Base-by-base conservation (phyloP, 1,139 yeast genomes). In the Nakaseomyces kungkrabaensis region DNA sequence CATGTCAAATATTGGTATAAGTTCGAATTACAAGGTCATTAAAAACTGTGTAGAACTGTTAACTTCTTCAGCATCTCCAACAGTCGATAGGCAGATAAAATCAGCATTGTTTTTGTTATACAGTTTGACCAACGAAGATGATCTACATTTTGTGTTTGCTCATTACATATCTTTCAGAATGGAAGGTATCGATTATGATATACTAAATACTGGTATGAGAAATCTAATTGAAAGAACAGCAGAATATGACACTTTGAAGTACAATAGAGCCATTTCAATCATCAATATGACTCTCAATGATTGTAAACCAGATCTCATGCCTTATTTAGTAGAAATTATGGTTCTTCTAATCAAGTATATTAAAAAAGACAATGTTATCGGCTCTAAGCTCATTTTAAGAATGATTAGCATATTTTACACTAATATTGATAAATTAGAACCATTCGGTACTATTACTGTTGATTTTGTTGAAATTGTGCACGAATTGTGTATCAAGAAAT, bases 401-500 rank as follows among this genome's bases (percentile, higher is more conserved):
- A 62, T 68, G 0, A 29, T 68, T 1, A 64, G 69, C 4, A 53
- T 51, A 7, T 41, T 67, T 7, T 57, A 60, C 13, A 52, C 64
- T 1, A 50, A 55, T 37, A 33, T 59, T 3, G 22, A 52, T 0
- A 46, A 50, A 0, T 49, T 59, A 9, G 25, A 13, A 1, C 25
- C 11, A 13, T 4, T 10, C 4, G n/a, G 5, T 10, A 13, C 9
- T 29, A 8, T 11, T 13, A 10, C 10, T 6, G n/a, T 10, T 22
- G 24, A 27, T 4, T 41, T 41, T 29, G 25, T 41, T 29, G 24
- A n/a, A 6, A 29, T 34, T 6, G 4, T 41, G 9, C 76, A 72
- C 48, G 50, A 59, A 0, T 57, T 74, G 13, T 66, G 83, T 26
- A 67, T 76, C 7, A 76, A 76, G 4, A 75, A 75, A 55, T 59